Evolutionary conservation across 2,329 filamentous ascomycete genomes (phyloP).

Genomic region (Metarhizium brunneum): DNA sequence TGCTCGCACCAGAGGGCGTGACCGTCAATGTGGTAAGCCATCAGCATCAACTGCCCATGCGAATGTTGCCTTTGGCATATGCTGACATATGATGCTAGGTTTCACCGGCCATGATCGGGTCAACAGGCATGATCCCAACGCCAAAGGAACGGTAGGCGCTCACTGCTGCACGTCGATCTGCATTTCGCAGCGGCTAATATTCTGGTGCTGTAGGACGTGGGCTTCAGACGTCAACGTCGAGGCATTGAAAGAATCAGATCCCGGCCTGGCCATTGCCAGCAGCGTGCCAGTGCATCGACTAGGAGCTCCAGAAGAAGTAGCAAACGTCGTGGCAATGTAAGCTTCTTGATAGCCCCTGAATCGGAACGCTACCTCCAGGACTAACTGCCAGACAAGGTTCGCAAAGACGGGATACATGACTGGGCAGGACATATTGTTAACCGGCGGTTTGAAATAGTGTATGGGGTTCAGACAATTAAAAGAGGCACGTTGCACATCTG

Average conservation of each 20-base stretch:
- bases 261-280: slow-evolving; percentile 5
- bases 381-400: slow-evolving; percentile 3
- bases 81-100: slow-evolving; percentile 1
- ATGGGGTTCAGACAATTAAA: not conserved
- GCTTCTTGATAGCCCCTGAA: not conserved
- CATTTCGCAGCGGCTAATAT: not conserved
- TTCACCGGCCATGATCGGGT: slow-evolving; percentile 7
- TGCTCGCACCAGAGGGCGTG: slow-evolving; percentile 5
- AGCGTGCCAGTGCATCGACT: slow-evolving; percentile 5
- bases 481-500: no score
- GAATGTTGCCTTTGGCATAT: not conserved
- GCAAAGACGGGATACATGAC: slow-evolving; percentile 8
- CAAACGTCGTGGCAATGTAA: slow-evolving; percentile 7
- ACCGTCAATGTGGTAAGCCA: slow-evolving; percentile 6
- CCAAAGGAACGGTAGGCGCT: slow-evolving; percentile 3
- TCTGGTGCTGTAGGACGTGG: slow-evolving; percentile 2
- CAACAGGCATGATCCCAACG: slow-evolving; percentile 8
- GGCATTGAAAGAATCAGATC: slow-evolving; percentile 1
- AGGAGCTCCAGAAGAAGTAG: slow-evolving; percentile 6
- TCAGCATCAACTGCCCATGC: no score
- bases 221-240: not conserved
- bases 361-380: not conserved
- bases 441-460: slow-evolving; percentile 4
- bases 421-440: slow-evolving; percentile 6
- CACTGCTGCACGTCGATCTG: not conserved